A percentile compares a stretch with the other conserved stretches of the same genome.
These are phyloP conservation scores for Rhizopus sp. DNA, from an alignment of 371 early-diverging fungal genomes.

Conservation along the genomic window DNA sequence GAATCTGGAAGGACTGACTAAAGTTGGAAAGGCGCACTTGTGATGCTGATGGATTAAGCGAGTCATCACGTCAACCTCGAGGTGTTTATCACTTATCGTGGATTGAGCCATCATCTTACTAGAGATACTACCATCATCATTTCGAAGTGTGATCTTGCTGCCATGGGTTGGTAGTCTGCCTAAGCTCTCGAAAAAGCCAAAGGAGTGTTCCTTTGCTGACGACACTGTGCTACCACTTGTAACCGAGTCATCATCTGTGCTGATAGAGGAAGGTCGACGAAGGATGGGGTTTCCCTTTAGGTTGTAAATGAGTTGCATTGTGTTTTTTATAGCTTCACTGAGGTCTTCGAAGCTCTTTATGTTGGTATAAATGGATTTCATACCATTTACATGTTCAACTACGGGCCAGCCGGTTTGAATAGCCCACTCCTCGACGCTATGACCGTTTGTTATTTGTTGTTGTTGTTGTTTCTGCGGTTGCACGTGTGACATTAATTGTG, in stretches of 20 bases:
- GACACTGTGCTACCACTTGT: not conserved
- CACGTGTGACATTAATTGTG: not conserved
- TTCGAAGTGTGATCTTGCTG: not conserved
- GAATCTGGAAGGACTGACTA: conserved; percentile 32
- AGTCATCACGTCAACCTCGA: conserved; percentile 23
- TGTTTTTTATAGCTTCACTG: conserved; percentile 23
- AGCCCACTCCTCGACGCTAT: conserved; percentile 28
- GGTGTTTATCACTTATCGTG: conserved; percentile 8
- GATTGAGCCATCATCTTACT: not conserved
- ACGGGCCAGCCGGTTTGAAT: conserved; percentile 31
- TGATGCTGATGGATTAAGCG: conserved; percentile 31
- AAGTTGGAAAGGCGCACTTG: conserved; percentile 34
- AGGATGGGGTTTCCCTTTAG: conserved; percentile 13
- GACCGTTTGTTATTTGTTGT: conserved; percentile 3
- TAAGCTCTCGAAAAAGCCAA: conserved; percentile 33
- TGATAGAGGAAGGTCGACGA: conserved; percentile 5
- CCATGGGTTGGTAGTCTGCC: conserved; percentile 17
- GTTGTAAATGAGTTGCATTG: conserved; percentile 16
- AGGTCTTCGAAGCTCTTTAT: conserved; percentile 31
- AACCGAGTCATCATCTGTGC: not conserved
- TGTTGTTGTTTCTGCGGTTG: conserved; percentile 6
- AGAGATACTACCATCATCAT: not conserved
- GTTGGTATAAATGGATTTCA: conserved; percentile 29
- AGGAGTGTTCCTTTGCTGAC: conserved; percentile 15
- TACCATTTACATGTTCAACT: conserved; percentile 20